Evolutionary conservation across 768 basidiomycete species (phyloP).

Genomic region (Serpula lacrymans): DNA sequence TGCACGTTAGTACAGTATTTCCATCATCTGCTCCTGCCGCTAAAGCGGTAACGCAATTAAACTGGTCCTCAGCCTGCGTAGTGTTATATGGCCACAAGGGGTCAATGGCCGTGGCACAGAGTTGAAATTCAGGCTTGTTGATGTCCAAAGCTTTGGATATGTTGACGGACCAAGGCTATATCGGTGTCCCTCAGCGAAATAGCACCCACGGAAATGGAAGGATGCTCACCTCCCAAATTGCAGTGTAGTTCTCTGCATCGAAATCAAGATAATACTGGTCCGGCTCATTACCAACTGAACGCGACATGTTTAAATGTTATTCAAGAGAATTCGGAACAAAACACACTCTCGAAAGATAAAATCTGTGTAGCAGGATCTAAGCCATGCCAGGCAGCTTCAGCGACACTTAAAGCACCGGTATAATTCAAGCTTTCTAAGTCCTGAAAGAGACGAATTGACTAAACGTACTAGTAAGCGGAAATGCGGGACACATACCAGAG

Average conservation of each 20-base stretch:
- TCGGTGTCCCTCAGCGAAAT: too few species aligned
- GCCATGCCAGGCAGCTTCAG: constrained; percentile 37
- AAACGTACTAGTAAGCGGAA: not conserved
- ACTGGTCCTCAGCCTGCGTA: constrained; percentile 28
- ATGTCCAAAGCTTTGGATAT: constrained; percentile 39
- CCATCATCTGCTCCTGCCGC: constrained; percentile 42
- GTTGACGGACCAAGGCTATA: constrained; percentile 47
- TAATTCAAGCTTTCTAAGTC: constrained; percentile 43
- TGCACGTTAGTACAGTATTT: constrained; percentile 43
- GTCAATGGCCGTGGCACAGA: constrained; percentile 49
- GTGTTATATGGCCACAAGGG: constrained; percentile 50
- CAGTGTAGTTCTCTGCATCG: constrained; percentile 42
- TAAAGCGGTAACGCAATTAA: constrained; percentile 48
- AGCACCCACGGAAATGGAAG: not conserved
- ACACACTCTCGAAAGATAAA: constrained; percentile 43
- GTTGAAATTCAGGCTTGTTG: constrained; percentile 39
- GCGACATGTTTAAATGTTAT: not conserved
- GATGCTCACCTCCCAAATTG: constrained; percentile 40
- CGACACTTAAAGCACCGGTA: constrained; percentile 40
- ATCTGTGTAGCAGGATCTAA: constrained; percentile 33
- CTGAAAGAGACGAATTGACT: constrained; percentile 21
- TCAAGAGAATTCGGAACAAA: not conserved
- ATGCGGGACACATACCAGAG: constrained; percentile 30
- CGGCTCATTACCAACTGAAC: constrained; percentile 51
- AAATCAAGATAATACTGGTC: constrained; percentile 43